Evolutionary conservation across 805 yeast species (phyloP).

Genomic region (Lachancea fermentati): DNA sequence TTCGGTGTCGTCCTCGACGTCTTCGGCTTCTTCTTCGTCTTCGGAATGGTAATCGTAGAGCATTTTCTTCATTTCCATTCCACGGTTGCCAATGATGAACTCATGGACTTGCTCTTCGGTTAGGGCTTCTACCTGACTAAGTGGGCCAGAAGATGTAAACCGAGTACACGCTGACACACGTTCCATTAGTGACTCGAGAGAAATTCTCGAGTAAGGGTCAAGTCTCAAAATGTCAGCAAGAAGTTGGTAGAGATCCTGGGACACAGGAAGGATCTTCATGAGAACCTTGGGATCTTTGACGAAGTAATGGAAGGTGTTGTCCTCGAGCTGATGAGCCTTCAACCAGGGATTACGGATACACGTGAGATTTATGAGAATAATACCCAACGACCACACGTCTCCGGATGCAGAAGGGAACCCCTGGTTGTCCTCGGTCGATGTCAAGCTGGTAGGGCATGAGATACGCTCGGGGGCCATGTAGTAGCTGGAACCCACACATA

Average conservation of each 20-base stretch:
- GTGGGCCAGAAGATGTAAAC: constrained; percentile 28
- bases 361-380: constrained; percentile 70
- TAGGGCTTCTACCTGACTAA: constrained; percentile 21
- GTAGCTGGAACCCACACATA: constrained; percentile 81
- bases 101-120: constrained; percentile 14
- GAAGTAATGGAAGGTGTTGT: constrained; percentile 61
- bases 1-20: constrained; percentile 11
- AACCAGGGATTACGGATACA: constrained; percentile 91
- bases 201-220: constrained; percentile 33
- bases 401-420: constrained; percentile 64
- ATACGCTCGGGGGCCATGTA: constrained; percentile 91
- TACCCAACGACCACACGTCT: constrained; percentile 84
- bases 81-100: constrained; percentile 17
- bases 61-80: constrained; percentile 17
- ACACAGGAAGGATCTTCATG: constrained; percentile 65
- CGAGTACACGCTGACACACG: constrained; percentile 22
- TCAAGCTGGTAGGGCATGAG: constrained; percentile 32
- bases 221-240: constrained; percentile 33
- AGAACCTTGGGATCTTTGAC: constrained; percentile 50
- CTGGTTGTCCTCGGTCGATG: constrained; percentile 21
- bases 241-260: constrained; percentile 52
- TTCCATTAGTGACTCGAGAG: constrained; percentile 17
- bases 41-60: constrained; percentile 10
- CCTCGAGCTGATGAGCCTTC: constrained; percentile 58
- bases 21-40: constrained; percentile 10